A percentile compares a stretch with the other conserved stretches of the same genome.
phyloP scores from a whole-genome alignment of 2,329 filamentous ascomycete species.

The Penicillium sp. region DNA sequence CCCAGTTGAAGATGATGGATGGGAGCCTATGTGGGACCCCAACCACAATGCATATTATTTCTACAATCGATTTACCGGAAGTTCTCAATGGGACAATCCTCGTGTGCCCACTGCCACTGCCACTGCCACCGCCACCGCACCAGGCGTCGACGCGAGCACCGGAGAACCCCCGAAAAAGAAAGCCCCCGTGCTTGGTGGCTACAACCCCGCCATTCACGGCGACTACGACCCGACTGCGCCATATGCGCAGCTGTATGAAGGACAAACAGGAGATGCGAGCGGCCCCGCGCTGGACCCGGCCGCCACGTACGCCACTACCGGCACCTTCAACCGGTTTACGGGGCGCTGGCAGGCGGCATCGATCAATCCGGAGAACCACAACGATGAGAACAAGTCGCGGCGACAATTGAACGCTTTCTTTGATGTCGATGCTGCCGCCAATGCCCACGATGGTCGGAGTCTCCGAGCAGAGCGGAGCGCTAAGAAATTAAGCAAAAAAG shows the following conservation, averaged over 20 bases:
- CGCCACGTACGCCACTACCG: slow-evolving; percentile 61
- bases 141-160: slow-evolving; percentile 28
- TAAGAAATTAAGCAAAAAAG: slow-evolving; percentile 77
- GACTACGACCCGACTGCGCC: slow-evolving; percentile 95
- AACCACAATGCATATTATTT: slow-evolving; percentile 70
- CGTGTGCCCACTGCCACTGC: slow-evolving; percentile 57
- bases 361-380: slow-evolving; percentile 68
- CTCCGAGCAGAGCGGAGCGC: slow-evolving; percentile 83
- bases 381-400: slow-evolving; percentile 78
- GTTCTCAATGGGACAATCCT: slow-evolving; percentile 82
- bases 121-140: slow-evolving; percentile 30
- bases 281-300: slow-evolving; percentile 38
- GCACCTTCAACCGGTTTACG: slow-evolving; percentile 86
- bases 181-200: slow-evolving; percentile 61
- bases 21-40: slow-evolving; percentile 74
- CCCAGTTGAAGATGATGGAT: slow-evolving; percentile 59
- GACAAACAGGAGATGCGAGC: slow-evolving; percentile 25
- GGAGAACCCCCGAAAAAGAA: slow-evolving; percentile 29
- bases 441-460: slow-evolving; percentile 82
- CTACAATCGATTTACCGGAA: slow-evolving; percentile 71
- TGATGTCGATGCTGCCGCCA: slow-evolving; percentile 90
- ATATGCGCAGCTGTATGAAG: slow-evolving; percentile 65
- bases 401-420: slow-evolving; percentile 94
- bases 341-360: slow-evolving; percentile 71
- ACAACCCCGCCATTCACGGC: slow-evolving; percentile 94